phyloP scores from a whole-genome alignment of 139 green algal species.

The Coelastrella sp. region DNA sequence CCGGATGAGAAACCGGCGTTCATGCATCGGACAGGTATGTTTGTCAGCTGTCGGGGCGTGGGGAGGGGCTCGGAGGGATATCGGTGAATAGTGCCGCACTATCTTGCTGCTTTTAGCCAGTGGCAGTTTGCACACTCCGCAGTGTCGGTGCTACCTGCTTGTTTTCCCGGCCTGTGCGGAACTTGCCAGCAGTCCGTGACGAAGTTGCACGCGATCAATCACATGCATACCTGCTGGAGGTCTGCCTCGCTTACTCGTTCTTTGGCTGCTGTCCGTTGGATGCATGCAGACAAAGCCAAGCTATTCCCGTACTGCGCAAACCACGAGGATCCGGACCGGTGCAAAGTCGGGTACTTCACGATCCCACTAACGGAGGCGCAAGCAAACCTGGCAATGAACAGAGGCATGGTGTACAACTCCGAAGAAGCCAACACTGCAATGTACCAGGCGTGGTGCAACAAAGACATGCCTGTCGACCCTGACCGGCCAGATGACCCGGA shows the following conservation, averaged over 20 bases:
- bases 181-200: no score
- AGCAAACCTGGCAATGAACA: slow-evolving; percentile 12
- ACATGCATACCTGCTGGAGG: no score
- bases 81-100: no score
- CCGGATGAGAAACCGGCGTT: slow-evolving; percentile 24
- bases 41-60: neutral
- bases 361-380: slow-evolving; percentile 20
- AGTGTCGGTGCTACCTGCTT: no score
- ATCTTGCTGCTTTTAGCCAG: no score
- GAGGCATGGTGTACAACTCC: neutral
- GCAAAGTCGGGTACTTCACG: slow-evolving; percentile 20
- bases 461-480: neutral
- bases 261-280: no score
- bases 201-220: no score
- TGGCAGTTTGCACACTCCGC: no score
- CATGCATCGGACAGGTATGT: slow-evolving; percentile 32
- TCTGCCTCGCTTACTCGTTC: no score
- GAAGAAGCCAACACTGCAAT: neutral
- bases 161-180: no score
- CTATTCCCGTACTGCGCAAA: slow-evolving; percentile 12
- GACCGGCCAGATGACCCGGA: slow-evolving; percentile 15
- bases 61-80: no score
- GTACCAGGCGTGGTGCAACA: neutral
- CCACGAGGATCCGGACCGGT: neutral
- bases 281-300: slow-evolving; percentile 17